These are phyloP conservation scores for Pseudoneurospora amorphoporcata DNA, from an alignment of 495 filamentous ascomycete species.

Conservation along the genomic window DNA sequence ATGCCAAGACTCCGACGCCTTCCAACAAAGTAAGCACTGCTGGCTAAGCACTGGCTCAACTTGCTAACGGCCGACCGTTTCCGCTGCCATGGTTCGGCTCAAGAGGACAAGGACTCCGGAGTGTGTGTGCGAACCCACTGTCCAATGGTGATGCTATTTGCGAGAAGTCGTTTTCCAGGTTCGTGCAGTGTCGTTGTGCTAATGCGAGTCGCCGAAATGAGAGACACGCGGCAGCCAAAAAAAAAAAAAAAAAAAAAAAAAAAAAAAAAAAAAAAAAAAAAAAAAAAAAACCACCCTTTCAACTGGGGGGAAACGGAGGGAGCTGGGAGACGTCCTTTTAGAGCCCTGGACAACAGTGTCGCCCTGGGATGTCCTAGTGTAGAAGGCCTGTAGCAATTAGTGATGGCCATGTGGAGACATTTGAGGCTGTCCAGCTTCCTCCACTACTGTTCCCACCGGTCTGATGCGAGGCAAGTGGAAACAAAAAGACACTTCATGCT, in stretches of 20 bases:
- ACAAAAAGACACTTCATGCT: neutral
- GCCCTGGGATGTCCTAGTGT: no score
- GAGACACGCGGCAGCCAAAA: neutral
- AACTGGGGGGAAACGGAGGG: neutral
- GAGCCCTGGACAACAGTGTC: neutral
- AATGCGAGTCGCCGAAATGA: conserved; percentile 15
- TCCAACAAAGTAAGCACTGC: neutral
- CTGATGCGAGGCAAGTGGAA: no score
- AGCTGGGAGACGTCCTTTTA: neutral
- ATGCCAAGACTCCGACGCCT: neutral
- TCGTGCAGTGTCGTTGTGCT: neutral
- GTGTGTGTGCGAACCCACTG: no score
- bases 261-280: neutral
- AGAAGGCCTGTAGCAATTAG: no score
- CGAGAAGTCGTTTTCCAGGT: neutral
- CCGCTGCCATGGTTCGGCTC: neutral
- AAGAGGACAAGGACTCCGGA: conserved; percentile 1
- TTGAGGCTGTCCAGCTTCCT: neutral
- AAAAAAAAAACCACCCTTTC: neutral
- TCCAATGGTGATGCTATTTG: no score
- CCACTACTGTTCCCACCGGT: no score
- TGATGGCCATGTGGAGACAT: neutral
- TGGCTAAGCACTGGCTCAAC: no score
- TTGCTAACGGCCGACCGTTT: no score
- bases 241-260: neutral